phyloP scores from a whole-genome alignment of 805 yeast species.

The Saccharomycopsis fodiens region DNA sequence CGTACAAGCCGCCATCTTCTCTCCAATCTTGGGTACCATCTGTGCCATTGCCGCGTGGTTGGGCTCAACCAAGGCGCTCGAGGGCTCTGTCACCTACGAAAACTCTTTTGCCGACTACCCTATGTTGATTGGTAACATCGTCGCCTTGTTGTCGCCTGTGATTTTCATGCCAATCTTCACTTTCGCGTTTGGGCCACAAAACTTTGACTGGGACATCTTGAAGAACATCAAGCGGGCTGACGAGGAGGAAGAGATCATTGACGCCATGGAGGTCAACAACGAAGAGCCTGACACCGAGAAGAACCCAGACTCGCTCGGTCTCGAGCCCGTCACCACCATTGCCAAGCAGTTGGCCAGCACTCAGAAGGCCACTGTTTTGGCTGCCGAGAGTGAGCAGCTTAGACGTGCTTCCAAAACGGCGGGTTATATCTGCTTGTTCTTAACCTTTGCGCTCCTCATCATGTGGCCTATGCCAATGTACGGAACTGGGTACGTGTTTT shows the following conservation, averaged over 20 bases:
- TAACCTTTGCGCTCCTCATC: slow-evolving; percentile 58
- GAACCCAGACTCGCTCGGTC: slow-evolving; percentile 7
- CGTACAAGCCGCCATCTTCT: slow-evolving; percentile 54
- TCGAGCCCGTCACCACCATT: slow-evolving; percentile 16
- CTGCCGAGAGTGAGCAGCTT: slow-evolving; percentile 47
- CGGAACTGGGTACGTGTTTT: slow-evolving; percentile 70
- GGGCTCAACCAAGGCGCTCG: slow-evolving; percentile 38
- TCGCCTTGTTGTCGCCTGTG: slow-evolving; percentile 68
- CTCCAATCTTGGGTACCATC: slow-evolving; percentile 75
- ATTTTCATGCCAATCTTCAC: slow-evolving; percentile 63
- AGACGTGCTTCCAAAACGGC: slow-evolving; percentile 55
- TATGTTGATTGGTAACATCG: slow-evolving; percentile 84
- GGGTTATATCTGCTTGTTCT: slow-evolving; percentile 47
- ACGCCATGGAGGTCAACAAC: slow-evolving; percentile 30
- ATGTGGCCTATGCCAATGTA: slow-evolving; percentile 96
- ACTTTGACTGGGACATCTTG: slow-evolving; percentile 65
- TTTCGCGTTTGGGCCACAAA: slow-evolving; percentile 53
- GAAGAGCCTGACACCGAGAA: slow-evolving; percentile 21
- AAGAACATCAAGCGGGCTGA: slow-evolving; percentile 58
- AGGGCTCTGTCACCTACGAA: slow-evolving; percentile 38
- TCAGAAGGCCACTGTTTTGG: slow-evolving; percentile 25
- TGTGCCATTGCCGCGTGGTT: slow-evolving; percentile 70
- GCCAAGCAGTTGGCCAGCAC: slow-evolving; percentile 16
- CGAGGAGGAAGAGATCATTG: slow-evolving; percentile 57
- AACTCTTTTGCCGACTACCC: slow-evolving; percentile 77